phyloP scores from a whole-genome alignment of 768 basidiomycete genomes.

The Leccinellum rugosiceps region DNA sequence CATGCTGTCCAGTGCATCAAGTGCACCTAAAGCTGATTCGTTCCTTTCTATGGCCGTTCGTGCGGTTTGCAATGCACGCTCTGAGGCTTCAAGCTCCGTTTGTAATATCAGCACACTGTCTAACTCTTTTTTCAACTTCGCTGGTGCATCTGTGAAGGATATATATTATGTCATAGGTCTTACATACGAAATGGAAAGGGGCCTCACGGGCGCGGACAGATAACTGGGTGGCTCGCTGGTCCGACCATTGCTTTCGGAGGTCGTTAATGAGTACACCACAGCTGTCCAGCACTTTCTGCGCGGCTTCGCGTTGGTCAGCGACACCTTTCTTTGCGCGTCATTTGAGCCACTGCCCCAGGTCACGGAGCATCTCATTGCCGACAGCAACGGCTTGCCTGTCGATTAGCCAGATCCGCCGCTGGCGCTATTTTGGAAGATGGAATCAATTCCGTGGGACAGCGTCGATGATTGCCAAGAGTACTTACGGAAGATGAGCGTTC shows the following conservation, averaged over 20 bases:
- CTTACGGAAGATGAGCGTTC: not conserved
- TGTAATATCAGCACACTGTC: slow-evolving; percentile 8
- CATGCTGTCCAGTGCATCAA: slow-evolving; percentile 25
- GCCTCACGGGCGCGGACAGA: not conserved
- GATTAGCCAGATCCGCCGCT: not conserved
- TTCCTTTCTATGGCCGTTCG: slow-evolving; percentile 2
- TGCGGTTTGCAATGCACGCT: slow-evolving; percentile 19
- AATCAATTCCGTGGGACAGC: not conserved
- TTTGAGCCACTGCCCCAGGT: not conserved
- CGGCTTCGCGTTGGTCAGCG: not conserved
- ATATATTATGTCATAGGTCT: too few species aligned
- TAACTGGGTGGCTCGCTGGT: not conserved
- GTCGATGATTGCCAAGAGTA: too few species aligned
- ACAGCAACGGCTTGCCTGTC: not conserved
- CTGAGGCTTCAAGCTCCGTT: slow-evolving; percentile 23
- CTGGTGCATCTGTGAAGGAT: not conserved
- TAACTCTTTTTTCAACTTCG: slow-evolving; percentile 2
- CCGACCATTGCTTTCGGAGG: not conserved
- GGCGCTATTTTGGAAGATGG: not conserved
- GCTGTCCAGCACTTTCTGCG: not conserved
- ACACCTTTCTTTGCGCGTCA: not conserved
- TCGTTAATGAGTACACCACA: too few species aligned
- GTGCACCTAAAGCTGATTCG: too few species aligned
- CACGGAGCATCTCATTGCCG: not conserved
- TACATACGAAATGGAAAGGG: too few species aligned